Conservation (phyloP, 495 filamentous ascomycete species). For the Tuber borchii region DNA sequence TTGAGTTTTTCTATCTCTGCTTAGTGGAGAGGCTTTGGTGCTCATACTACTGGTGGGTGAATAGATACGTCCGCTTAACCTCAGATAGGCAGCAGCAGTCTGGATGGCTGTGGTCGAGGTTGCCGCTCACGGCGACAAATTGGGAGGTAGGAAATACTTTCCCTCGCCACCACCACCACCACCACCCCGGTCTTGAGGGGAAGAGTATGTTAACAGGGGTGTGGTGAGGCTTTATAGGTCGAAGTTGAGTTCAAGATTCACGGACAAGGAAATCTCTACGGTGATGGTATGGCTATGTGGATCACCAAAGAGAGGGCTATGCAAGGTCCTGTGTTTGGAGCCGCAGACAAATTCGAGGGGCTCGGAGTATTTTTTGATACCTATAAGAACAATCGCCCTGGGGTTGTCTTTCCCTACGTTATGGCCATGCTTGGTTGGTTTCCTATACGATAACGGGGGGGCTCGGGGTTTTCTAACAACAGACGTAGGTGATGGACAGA, state of each 20-base stretch:
- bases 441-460: background rate
- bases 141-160: conserved; percentile 64
- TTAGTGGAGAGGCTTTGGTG: background rate
- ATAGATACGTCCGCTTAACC: conserved; percentile 84
- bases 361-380: conserved; percentile 97
- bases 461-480: background rate
- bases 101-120: conserved; percentile 88
- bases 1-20: conserved; percentile 46
- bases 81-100: conserved; percentile 80
- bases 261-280: conserved; percentile 76
- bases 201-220: conserved; percentile 1
- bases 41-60: background rate
- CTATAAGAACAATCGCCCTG: conserved; percentile 98
- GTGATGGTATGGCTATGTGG: conserved; percentile 98
- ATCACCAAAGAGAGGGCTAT: conserved; percentile 85
- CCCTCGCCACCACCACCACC: conserved; percentile 28
- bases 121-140: conserved; percentile 94
- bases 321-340: conserved; percentile 80
- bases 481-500: conserved; percentile 63
- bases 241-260: conserved; percentile 92
- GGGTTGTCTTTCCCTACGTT: conserved; percentile 91
- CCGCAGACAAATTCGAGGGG: conserved; percentile 82
- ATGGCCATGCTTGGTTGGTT: conserved; percentile 84
- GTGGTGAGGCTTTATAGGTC: conserved; percentile 51
- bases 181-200: background rate